Conservation (phyloP, 495 filamentous ascomycete genomes). For the Mytilinidion resinicola region DNA sequence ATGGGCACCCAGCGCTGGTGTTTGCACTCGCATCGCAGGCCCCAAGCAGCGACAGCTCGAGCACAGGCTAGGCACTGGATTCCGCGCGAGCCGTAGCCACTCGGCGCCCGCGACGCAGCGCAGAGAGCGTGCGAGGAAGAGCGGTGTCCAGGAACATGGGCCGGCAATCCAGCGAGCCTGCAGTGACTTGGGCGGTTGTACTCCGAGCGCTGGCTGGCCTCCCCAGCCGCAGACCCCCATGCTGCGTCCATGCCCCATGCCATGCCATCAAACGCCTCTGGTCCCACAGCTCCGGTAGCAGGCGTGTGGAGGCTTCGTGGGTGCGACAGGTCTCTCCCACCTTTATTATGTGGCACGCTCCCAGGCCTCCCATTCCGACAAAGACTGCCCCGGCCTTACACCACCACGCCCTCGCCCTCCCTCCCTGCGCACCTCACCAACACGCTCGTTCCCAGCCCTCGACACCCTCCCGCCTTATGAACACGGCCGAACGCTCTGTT, state of each 20-base stretch:
- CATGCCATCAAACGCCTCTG: slow-evolving; percentile 4
- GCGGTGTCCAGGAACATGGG: background rate
- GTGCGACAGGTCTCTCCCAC: slow-evolving; percentile 4
- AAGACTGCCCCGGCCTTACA: slow-evolving; percentile 7
- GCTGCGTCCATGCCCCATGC: background rate
- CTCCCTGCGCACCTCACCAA: background rate
- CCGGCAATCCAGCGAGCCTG: too few relatives aligned
- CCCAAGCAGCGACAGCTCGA: too few relatives aligned
- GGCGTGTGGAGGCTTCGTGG: background rate
- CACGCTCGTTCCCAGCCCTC: background rate
- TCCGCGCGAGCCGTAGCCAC: background rate
- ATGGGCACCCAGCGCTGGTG: too few relatives aligned
- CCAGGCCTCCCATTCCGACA: slow-evolving; percentile 13
- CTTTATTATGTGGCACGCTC: slow-evolving; percentile 12
- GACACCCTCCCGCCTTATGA: background rate
- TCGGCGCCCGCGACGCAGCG: background rate
- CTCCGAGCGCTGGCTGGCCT: background rate
- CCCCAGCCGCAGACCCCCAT: slow-evolving; percentile 3
- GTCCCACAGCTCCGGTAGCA: slow-evolving; percentile 2
- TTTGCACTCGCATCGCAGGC: too few relatives aligned
- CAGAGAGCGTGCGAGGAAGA: background rate
- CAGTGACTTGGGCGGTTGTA: background rate
- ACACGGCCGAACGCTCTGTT: background rate
- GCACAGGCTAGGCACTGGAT: too few relatives aligned
- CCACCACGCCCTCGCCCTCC: background rate